These are phyloP conservation scores for Cercospora sp. DNA, from an alignment of 2,329 filamentous ascomycete genomes.

Conservation along the genomic window DNA sequence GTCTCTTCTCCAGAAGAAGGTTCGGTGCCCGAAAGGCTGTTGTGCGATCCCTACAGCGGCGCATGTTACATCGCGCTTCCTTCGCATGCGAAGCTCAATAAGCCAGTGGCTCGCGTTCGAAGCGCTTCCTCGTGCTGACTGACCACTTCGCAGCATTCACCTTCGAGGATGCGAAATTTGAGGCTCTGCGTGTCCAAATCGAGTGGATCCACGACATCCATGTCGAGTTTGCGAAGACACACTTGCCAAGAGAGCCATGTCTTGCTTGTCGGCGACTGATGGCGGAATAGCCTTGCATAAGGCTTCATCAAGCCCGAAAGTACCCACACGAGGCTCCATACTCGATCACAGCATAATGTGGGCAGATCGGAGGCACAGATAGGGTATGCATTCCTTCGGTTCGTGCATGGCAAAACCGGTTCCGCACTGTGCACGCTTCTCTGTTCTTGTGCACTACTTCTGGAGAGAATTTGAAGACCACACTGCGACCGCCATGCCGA, in stretches of 20 bases:
- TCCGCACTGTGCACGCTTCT: background rate
- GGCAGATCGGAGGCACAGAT: background rate
- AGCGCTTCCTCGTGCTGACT: background rate
- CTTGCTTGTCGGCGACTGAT: background rate
- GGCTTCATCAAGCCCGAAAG: background rate
- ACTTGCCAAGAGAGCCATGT: background rate
- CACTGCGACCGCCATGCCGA: background rate
- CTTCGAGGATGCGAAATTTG: background rate
- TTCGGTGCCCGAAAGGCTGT: background rate
- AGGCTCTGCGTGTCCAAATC: background rate
- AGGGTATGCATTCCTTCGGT: background rate
- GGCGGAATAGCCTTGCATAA: constrained; percentile 4
- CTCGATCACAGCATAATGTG: background rate
- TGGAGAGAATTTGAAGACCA: background rate
- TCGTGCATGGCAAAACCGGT: background rate
- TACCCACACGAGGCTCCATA: background rate
- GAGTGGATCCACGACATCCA: constrained; percentile 1
- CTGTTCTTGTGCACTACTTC: background rate
- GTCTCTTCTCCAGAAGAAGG: background rate
- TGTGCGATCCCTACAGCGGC: background rate
- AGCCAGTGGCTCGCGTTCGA: too few relatives aligned
- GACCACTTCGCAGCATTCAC: background rate
- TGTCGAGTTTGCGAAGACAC: constrained; percentile 10
- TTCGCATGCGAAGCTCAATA: background rate
- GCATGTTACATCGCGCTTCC: background rate